phyloP scores from a whole-genome alignment of 1,284 basidiomycete species.

The Thecaphora frezii region DNA sequence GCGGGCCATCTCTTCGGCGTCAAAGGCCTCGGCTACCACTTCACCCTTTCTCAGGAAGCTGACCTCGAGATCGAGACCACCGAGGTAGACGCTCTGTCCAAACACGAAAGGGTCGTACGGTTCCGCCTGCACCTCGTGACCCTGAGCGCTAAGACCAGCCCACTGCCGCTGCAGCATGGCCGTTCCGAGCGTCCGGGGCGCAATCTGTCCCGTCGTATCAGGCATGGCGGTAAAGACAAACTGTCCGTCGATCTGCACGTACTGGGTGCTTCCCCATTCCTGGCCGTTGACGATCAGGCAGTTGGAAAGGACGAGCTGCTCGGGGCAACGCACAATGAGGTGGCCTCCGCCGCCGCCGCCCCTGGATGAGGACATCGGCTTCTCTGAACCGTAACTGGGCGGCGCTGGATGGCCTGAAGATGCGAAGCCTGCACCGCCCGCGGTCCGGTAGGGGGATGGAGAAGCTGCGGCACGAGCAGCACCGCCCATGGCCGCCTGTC shows the following conservation, averaged over 20 bases:
- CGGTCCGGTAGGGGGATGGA: neutral
- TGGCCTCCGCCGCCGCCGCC: slow-evolving; percentile 12
- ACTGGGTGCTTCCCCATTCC: slow-evolving; percentile 54
- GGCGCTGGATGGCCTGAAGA: neutral
- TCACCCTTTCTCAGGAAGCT: slow-evolving; percentile 44
- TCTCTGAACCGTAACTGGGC: slow-evolving; percentile 21
- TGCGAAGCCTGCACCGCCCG: slow-evolving; percentile 5
- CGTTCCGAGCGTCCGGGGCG: slow-evolving; percentile 46
- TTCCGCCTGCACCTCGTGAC: slow-evolving; percentile 49
- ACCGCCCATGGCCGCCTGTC: slow-evolving; percentile 11
- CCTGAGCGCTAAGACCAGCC: slow-evolving; percentile 50
- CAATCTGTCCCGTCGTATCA: slow-evolving; percentile 42
- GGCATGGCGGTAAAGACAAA: slow-evolving; percentile 50
- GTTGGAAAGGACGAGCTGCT: slow-evolving; percentile 45
- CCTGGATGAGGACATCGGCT: slow-evolving; percentile 7
- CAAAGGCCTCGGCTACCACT: slow-evolving; percentile 55
- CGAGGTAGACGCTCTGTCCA: slow-evolving; percentile 50
- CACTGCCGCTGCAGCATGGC: slow-evolving; percentile 52
- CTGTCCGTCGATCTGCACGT: slow-evolving; percentile 49
- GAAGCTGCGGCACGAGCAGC: slow-evolving; percentile 7
- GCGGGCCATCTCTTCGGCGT: slow-evolving; percentile 79
- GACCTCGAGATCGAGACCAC: slow-evolving; percentile 52
- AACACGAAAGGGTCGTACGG: slow-evolving; percentile 47
- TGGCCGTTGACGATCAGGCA: slow-evolving; percentile 50
- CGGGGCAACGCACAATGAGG: slow-evolving; percentile 45